Percentiles rank a stretch among this genome's conserved stretches.
These are phyloP conservation scores for Fusarium sulawesiense DNA, from an alignment of 2,329 filamentous ascomycete species.

Conservation along the genomic window DNA sequence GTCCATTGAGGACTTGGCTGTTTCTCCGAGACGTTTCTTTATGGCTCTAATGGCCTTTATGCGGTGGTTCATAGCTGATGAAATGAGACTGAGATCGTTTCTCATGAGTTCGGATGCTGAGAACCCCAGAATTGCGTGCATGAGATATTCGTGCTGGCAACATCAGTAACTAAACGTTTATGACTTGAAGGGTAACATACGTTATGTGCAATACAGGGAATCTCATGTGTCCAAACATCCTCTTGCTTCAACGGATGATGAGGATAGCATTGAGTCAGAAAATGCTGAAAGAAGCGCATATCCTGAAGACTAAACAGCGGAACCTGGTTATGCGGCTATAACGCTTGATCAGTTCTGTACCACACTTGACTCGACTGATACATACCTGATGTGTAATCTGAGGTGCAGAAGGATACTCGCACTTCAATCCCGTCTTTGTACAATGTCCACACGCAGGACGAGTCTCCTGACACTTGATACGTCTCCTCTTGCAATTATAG, in stretches of 20 bases:
- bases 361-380: neutral
- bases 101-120: conserved; percentile 73
- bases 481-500: conserved; percentile 74
- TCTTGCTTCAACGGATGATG: conserved; percentile 74
- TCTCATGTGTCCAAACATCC: conserved; percentile 73
- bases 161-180: conserved; percentile 5
- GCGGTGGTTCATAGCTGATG: conserved; percentile 72
- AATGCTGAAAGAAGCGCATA: conserved; percentile 77
- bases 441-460: conserved; percentile 72
- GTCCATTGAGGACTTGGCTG: conserved; percentile 54
- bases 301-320: conserved; percentile 70
- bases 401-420: conserved; percentile 68
- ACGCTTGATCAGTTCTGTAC: neutral
- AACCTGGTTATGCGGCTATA: conserved; percentile 66
- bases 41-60: conserved; percentile 73
- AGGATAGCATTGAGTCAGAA: conserved; percentile 70
- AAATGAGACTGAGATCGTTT: conserved; percentile 62
- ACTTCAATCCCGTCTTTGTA: conserved; percentile 69
- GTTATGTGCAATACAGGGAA: conserved; percentile 74
- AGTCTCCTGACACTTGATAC: conserved; percentile 76
- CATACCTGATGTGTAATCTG: conserved; percentile 64
- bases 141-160: conserved; percentile 70
- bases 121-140: conserved; percentile 77
- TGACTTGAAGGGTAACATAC: conserved; percentile 53
- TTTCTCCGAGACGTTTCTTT: conserved; percentile 63